Conservation (phyloP, 139 green algal species). For the Tetraselmis chui region DNA sequence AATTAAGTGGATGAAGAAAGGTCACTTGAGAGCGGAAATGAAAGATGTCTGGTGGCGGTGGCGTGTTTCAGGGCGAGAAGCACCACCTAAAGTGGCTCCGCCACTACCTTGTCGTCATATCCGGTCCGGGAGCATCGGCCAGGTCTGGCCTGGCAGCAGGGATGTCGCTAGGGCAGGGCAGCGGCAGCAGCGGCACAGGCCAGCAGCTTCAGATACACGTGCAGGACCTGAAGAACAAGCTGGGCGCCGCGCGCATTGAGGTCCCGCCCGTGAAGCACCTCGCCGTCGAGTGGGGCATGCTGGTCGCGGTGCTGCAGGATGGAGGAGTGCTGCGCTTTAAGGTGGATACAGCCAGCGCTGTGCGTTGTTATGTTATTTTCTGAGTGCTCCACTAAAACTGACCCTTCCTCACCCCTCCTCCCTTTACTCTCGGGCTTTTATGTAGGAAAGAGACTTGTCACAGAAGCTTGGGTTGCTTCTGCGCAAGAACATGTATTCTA, state of each 20-base stretch:
- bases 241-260: slow-evolving; percentile 48
- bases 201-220: slow-evolving; percentile 33
- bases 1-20: not conserved
- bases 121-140: not conserved
- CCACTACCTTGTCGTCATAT: slow-evolving; percentile 53
- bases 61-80: slow-evolving; percentile 34
- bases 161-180: not conserved
- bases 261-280: slow-evolving; percentile 14
- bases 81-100: slow-evolving; percentile 34
- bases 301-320: slow-evolving; percentile 4
- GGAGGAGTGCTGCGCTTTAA: slow-evolving; percentile 27
- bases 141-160: not conserved
- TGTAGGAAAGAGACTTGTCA: slow-evolving; percentile 4
- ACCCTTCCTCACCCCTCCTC: too few species aligned
- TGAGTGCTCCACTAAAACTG: too few species aligned
- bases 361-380: too few species aligned
- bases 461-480: slow-evolving; percentile 8
- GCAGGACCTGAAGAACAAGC: slow-evolving; percentile 73
- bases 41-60: not conserved
- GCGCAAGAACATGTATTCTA: slow-evolving; percentile 6
- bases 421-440: too few species aligned
- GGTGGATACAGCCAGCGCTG: too few species aligned
- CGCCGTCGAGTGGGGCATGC: slow-evolving; percentile 7
- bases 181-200: not conserved
- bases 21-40: not conserved